A percentile compares a stretch with the other conserved stretches of the same genome.
These are phyloP conservation scores for Saxophila tyrrhenica DNA, from an alignment of 495 filamentous ascomycete species.

Conservation along the genomic window DNA sequence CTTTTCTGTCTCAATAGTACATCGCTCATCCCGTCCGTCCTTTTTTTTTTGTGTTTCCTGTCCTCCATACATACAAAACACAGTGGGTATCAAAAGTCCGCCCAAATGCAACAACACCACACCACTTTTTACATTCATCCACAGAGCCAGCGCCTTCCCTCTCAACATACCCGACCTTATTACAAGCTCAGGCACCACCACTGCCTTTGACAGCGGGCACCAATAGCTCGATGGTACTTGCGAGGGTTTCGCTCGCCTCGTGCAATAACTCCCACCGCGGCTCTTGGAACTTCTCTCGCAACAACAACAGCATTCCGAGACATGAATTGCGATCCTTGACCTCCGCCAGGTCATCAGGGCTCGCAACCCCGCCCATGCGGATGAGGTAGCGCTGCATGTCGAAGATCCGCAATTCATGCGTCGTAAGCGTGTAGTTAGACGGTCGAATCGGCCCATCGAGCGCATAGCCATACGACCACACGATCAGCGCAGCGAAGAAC, in stretches of 20 bases:
- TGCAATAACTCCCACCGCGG: slow-evolving; percentile 86
- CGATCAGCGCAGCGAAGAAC: slow-evolving; percentile 81
- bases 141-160: too few relatives aligned
- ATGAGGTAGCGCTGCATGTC: slow-evolving; percentile 74
- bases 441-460: slow-evolving; percentile 63
- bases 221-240: not conserved
- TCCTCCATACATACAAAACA: not conserved
- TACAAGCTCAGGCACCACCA: not conserved
- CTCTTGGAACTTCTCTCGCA: slow-evolving; percentile 68
- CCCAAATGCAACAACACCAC: not conserved
- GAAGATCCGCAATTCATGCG: slow-evolving; percentile 51
- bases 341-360: slow-evolving; percentile 67
- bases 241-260: slow-evolving; percentile 44
- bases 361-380: slow-evolving; percentile 59
- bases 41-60: not conserved
- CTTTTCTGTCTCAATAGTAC: not conserved
- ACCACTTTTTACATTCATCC: not conserved
- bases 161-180: too few relatives aligned
- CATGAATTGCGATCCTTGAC: slow-evolving; percentile 73
- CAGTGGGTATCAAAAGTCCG: not conserved
- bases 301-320: slow-evolving; percentile 67
- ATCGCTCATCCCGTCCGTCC: too few relatives aligned
- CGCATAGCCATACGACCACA: slow-evolving; percentile 93
- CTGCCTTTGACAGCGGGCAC: too few relatives aligned
- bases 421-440: slow-evolving; percentile 39